Percentiles rank a stretch among this genome's conserved stretches.
phyloP scores from a whole-genome alignment of 169 alveolate genomes.

The Cryptosporidium sp. region DNA sequence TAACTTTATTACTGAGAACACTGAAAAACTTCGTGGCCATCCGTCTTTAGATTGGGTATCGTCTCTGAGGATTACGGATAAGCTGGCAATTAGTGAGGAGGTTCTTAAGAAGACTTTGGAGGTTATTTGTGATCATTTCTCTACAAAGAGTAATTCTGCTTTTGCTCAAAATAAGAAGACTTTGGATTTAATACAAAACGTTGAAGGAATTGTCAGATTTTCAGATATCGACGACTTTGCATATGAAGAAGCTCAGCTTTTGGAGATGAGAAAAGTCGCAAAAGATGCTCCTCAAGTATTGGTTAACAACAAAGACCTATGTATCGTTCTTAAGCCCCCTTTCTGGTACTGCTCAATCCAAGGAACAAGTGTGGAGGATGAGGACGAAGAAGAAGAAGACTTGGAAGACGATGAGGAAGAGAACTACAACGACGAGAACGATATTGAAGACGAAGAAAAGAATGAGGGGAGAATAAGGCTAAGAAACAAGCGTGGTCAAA shows the following conservation, averaged over 20 bases:
- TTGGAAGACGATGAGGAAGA: background rate
- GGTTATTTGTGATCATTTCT: constrained; percentile 18
- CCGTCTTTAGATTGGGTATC: constrained; percentile 23
- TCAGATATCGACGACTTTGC: constrained; percentile 28
- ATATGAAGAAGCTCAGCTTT: constrained; percentile 5
- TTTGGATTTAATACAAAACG: constrained; percentile 22
- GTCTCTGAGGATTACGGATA: constrained; percentile 39
- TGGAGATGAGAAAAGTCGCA: constrained; percentile 41
- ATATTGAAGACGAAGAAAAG: background rate
- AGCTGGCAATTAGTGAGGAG: constrained; percentile 17
- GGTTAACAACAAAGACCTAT: background rate
- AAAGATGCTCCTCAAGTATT: constrained; percentile 41
- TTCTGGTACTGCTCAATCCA: constrained; percentile 32
- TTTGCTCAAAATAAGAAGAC: constrained; percentile 35
- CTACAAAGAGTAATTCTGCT: constrained; percentile 6
- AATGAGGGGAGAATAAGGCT: background rate
- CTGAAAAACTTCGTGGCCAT: background rate
- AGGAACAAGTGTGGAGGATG: background rate
- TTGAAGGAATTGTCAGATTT: constrained; percentile 38
- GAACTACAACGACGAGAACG: too few relatives aligned
- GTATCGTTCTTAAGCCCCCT: constrained; percentile 37
- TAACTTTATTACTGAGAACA: constrained; percentile 14
- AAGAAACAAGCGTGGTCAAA: background rate
- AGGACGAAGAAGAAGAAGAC: background rate
- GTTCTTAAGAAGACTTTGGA: constrained; percentile 14